Conservation (phyloP, 768 basidiomycete species). For the Scleroderma citrinum region DNA sequence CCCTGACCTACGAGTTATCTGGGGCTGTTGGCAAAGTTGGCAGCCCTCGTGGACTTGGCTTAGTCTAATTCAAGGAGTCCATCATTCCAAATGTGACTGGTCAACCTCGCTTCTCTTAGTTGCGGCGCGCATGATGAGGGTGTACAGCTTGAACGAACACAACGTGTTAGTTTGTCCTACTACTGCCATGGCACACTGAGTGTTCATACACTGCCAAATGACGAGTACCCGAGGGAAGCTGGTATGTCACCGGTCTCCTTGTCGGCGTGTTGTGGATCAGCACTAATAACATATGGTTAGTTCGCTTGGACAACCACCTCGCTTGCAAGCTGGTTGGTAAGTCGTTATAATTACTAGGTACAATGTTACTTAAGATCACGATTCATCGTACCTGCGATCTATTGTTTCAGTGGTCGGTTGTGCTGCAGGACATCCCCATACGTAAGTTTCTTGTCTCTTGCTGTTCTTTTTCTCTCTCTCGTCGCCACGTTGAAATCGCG, state of each 20-base stretch:
- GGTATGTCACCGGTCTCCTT: no score
- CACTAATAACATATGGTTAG: not conserved
- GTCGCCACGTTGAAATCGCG: conserved; percentile 20
- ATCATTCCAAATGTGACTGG: not conserved
- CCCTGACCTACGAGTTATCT: no score
- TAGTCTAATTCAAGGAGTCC: no score
- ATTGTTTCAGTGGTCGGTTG: not conserved
- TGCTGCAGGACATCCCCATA: conserved; percentile 7
- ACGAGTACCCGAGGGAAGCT: no score
- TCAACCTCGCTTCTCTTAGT: not conserved
- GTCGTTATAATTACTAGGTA: not conserved
- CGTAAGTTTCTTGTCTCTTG: conserved; percentile 15
- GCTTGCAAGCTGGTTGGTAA: no score
- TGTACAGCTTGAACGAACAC: not conserved
- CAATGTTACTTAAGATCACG: not conserved
- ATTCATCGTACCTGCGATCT: conserved; percentile 8
- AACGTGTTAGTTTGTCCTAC: not conserved
- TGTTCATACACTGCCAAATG: no score
- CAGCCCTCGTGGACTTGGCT: no score
- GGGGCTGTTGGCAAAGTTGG: no score
- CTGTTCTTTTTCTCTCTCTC: not conserved
- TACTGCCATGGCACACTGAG: not conserved
- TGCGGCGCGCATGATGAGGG: no score
- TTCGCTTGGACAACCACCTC: not conserved
- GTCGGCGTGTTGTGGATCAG: not conserved